Evolutionary conservation across 371 early-diverging fungal species (phyloP).

Genomic region (Choanephora cucurbitarum): DNA sequence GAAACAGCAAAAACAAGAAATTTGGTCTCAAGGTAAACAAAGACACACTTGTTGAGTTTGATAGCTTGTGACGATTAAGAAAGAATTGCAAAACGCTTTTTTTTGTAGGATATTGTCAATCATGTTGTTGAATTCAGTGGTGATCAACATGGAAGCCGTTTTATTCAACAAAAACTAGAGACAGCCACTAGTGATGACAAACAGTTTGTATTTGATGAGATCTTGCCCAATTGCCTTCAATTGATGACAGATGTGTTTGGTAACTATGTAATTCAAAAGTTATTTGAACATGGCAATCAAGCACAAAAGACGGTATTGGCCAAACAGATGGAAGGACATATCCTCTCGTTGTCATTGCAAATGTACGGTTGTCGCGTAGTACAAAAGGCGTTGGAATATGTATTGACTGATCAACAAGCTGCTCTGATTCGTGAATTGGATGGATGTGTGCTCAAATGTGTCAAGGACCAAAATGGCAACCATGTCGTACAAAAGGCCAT

Average conservation of each 20-base stretch:
- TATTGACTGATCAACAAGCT: constrained; percentile 85
- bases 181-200: constrained; percentile 90
- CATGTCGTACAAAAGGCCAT: constrained; percentile 99
- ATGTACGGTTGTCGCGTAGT: constrained; percentile 99
- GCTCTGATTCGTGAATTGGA: constrained; percentile 91
- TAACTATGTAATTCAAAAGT: constrained; percentile 99
- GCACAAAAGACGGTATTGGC: constrained; percentile 86
- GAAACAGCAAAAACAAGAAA: constrained; percentile 90
- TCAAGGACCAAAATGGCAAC: constrained; percentile 99
- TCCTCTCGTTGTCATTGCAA: constrained; percentile 92
- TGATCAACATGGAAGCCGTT: constrained; percentile 97
- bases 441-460: constrained; percentile 93
- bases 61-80: too few species aligned
- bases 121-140: constrained; percentile 96
- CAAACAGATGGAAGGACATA: constrained; percentile 91
- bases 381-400: constrained; percentile 98
- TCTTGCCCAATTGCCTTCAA: constrained; percentile 88
- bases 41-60: too few species aligned
- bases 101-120: constrained; percentile 91
- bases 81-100: too few species aligned
- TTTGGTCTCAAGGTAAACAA: constrained; percentile 91
- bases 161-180: constrained; percentile 99
- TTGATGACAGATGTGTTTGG: constrained; percentile 99
- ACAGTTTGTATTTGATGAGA: constrained; percentile 94
- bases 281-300: constrained; percentile 94